Conservation (phyloP, 2,329 filamentous ascomycete species). For the Pseudopyricularia javanii region DNA sequence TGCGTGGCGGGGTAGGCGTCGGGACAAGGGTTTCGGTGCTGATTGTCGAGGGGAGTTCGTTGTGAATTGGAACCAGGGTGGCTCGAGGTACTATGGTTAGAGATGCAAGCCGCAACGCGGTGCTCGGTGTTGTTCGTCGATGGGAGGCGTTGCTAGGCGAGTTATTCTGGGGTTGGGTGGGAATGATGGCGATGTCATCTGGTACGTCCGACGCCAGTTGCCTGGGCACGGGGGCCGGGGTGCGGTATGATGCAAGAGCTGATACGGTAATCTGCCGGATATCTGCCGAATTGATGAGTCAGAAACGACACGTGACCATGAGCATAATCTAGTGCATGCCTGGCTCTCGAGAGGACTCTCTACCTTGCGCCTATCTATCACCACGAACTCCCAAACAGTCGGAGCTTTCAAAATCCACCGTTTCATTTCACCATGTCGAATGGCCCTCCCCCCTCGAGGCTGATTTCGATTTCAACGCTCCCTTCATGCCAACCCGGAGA, state of each 20-base stretch:
- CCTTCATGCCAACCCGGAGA: constrained; percentile 37
- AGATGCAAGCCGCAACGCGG: neutral
- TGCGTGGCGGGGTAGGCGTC: neutral
- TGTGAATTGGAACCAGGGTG: neutral
- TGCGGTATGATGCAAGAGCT: neutral
- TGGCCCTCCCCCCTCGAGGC: constrained; percentile 50
- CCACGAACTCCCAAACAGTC: neutral
- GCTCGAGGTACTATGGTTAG: neutral
- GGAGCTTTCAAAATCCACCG: neutral
- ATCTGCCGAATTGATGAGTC: neutral
- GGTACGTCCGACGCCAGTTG: neutral
- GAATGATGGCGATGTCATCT: neutral
- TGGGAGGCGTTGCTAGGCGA: too few relatives aligned
- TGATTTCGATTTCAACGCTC: constrained; percentile 54
- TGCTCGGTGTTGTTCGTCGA: neutral
- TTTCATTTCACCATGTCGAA: constrained; percentile 27
- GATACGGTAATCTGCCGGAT: neutral
- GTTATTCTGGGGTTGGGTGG: neutral
- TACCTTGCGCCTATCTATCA: too few relatives aligned
- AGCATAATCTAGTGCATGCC: too few relatives aligned
- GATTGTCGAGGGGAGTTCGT: neutral
- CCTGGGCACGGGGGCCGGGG: neutral
- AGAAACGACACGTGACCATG: neutral
- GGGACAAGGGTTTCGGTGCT: neutral
- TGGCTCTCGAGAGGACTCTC: too few relatives aligned